phyloP scores from a whole-genome alignment of 2,329 filamentous ascomycete genomes.

The Akanthomyces lecanii region DNA sequence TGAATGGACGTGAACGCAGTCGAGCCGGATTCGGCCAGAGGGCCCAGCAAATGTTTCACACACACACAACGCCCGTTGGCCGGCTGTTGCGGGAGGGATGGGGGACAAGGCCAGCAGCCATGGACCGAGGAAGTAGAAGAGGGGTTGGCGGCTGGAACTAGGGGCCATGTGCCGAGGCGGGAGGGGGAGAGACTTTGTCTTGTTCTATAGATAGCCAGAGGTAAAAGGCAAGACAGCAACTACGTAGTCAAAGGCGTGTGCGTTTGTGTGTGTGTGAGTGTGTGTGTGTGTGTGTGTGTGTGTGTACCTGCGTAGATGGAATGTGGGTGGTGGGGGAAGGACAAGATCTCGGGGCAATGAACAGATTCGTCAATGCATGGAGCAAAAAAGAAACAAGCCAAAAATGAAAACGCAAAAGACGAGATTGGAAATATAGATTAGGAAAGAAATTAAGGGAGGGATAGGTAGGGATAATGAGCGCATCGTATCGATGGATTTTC shows the following conservation, averaged over 20 bases:
- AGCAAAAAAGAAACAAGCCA: not conserved
- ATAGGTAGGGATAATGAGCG: not conserved
- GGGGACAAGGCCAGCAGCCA: not conserved
- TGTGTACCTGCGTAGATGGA: too few species aligned
- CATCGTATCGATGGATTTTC: not conserved
- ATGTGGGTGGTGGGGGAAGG: not conserved
- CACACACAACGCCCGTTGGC: not conserved
- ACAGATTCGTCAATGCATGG: not conserved
- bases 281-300: not conserved
- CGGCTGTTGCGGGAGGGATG: not conserved
- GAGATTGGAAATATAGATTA: not conserved
- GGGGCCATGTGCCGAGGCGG: slow-evolving; percentile 11
- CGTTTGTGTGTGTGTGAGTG: not conserved
- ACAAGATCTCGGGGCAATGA: not conserved
- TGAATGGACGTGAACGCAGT: not conserved
- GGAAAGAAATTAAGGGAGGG: not conserved
- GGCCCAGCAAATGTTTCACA: not conserved
- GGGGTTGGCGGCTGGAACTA: slow-evolving; percentile 3
- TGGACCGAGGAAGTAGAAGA: slow-evolving; percentile 5
- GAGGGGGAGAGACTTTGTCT: slow-evolving; percentile 4
- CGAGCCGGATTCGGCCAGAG: not conserved
- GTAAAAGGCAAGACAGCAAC: not conserved
- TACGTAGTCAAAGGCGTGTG: not conserved
- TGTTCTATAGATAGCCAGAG: slow-evolving; percentile 7
- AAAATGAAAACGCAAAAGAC: not conserved